Conservation (phyloP, 257 asterid genomes). For the Linderniella brevidens region DNA sequence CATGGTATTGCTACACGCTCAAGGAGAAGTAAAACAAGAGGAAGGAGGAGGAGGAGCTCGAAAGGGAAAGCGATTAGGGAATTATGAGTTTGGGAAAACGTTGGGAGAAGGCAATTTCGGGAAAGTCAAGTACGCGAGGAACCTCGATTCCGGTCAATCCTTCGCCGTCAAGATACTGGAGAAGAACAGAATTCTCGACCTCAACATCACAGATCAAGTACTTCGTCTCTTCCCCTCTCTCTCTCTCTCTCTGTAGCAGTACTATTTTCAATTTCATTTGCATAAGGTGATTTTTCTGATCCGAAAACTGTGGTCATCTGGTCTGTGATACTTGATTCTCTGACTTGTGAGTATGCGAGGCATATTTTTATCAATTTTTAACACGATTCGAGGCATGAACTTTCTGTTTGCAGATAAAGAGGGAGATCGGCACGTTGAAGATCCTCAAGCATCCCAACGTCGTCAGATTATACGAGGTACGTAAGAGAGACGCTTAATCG, state of each 20-base stretch:
- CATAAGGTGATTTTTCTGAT: background rate
- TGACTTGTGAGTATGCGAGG: background rate
- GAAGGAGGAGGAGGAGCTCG: background rate
- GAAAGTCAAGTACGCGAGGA: constrained; percentile 61
- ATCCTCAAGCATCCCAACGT: constrained; percentile 92
- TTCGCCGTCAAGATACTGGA: constrained; percentile 77
- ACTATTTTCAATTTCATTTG: background rate
- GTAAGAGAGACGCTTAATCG: background rate
- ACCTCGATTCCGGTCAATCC: constrained; percentile 39
- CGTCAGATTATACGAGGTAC: constrained; percentile 78
- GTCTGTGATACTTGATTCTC: background rate
- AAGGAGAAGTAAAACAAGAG: constrained; percentile 6
- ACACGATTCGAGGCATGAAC: background rate
- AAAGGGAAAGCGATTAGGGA: constrained; percentile 52
- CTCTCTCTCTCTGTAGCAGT: no score
- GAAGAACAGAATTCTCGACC: constrained; percentile 51
- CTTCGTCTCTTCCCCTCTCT: background rate
- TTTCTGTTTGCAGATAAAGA: constrained; percentile 49
- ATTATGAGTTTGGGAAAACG: constrained; percentile 67
- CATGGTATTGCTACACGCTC: no score
- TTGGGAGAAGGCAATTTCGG: constrained; percentile 95
- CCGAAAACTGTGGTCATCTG: background rate
- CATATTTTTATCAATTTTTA: background rate
- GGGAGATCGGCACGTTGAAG: constrained; percentile 90
- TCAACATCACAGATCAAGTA: constrained; percentile 66